phyloP scores from a whole-genome alignment of 176 grass and related monocot species.

The Hordeum marinum region DNA sequence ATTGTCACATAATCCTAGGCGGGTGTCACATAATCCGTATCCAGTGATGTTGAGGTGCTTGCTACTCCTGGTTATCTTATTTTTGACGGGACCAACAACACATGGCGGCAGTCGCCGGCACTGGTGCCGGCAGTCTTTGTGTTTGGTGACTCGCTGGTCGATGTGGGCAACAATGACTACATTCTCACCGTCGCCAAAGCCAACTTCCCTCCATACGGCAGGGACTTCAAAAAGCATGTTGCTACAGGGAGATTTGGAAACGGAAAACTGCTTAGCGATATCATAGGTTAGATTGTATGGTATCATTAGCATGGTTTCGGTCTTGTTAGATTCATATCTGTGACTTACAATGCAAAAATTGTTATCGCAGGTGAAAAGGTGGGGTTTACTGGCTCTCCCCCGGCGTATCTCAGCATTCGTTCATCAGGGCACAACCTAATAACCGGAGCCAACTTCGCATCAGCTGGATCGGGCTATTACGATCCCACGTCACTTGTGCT shows the following conservation, averaged over 20 bases:
- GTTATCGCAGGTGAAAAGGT: conserved; percentile 57
- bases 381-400: conserved; percentile 61
- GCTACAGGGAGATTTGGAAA: conserved; percentile 93
- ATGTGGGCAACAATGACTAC: conserved; percentile 91
- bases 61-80: conserved; percentile 25
- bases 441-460: conserved; percentile 83
- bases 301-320: neutral
- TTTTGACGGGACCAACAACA: conserved; percentile 6
- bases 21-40: no score
- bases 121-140: conserved; percentile 66
- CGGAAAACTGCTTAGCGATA: conserved; percentile 69
- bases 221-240: conserved; percentile 61
- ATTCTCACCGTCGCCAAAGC: conserved; percentile 63
- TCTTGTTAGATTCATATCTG: neutral
- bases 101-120: conserved; percentile 32
- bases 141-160: conserved; percentile 79
- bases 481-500: conserved; percentile 60
- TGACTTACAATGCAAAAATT: neutral
- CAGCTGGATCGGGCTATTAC: conserved; percentile 76
- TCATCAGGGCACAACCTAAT: conserved; percentile 73
- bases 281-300: conserved; percentile 39
- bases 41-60: neutral
- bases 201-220: conserved; percentile 70
- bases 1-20: no score
- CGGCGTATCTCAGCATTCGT: conserved; percentile 70